phyloP scores from a whole-genome alignment of 2,329 filamentous ascomycete genomes.

The Stachybotrys chartarum region DNA sequence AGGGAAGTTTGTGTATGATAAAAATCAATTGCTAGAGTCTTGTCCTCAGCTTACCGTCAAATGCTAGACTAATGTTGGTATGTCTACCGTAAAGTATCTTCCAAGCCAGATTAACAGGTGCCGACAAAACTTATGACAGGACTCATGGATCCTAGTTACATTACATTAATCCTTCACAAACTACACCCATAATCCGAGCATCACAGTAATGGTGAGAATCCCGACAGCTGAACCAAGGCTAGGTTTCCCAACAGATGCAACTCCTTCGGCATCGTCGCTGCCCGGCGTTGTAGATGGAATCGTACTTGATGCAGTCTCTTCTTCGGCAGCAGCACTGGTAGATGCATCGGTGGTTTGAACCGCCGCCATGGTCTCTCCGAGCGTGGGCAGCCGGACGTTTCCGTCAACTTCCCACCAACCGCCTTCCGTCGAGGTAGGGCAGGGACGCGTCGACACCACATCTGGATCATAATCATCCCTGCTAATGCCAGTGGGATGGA shows the following conservation, averaged over 20 bases:
- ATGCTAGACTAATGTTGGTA: no score
- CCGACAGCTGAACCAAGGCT: not conserved
- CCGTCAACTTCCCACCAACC: constrained; percentile 78
- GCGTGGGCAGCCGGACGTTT: constrained; percentile 59
- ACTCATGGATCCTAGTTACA: no score
- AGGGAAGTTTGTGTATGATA: no score
- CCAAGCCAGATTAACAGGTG: no score
- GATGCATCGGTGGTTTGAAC: not conserved
- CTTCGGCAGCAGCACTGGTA: not conserved
- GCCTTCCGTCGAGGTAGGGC: constrained; percentile 60
- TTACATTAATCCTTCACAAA: not conserved
- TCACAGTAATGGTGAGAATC: not conserved
- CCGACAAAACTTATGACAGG: no score
- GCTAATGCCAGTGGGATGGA: constrained; percentile 62
- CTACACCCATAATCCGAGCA: not conserved
- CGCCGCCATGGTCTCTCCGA: constrained; percentile 45
- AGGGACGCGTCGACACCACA: constrained; percentile 55
- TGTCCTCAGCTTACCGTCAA: no score
- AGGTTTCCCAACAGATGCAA: not conserved
- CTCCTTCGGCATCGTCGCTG: not conserved
- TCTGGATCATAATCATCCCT: constrained; percentile 58
- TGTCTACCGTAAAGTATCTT: no score
- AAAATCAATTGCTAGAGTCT: no score
- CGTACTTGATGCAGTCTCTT: not conserved
- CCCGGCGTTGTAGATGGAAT: not conserved